These are phyloP conservation scores for Phytophthora sp. DNA, from an alignment of 352 stramenopile genomes.

Conservation along the genomic window DNA sequence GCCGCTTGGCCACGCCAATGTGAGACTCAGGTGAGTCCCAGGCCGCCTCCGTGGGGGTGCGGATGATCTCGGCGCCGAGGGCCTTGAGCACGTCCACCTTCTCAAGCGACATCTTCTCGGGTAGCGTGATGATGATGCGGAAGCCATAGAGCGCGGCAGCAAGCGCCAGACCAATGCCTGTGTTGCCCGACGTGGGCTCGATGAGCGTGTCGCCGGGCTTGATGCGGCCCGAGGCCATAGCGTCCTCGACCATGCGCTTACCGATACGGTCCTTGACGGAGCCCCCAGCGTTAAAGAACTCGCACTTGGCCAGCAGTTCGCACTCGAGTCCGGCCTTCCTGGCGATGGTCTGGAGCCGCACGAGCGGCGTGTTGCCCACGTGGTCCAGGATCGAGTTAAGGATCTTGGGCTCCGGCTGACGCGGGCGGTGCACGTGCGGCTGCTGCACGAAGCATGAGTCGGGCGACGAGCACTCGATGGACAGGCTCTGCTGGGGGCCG, in stretches of 20 bases:
- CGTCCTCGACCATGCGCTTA: slow-evolving; percentile 93
- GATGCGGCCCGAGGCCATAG: slow-evolving; percentile 91
- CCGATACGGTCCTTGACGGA: slow-evolving; percentile 94
- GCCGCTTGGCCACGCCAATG: slow-evolving; percentile 93
- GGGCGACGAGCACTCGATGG: slow-evolving; percentile 52
- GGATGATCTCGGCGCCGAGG: slow-evolving; percentile 95
- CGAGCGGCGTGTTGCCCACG: slow-evolving; percentile 95
- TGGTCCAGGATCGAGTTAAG: slow-evolving; percentile 94
- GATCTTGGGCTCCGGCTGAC: slow-evolving; percentile 80
- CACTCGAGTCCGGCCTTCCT: slow-evolving; percentile 95
- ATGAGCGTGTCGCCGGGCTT: slow-evolving; percentile 96
- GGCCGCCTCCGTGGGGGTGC: slow-evolving; percentile 95
- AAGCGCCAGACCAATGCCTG: slow-evolving; percentile 97
- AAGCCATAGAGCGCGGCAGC: slow-evolving; percentile 97
- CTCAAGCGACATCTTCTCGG: slow-evolving; percentile 98
- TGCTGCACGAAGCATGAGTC: slow-evolving; percentile 74
- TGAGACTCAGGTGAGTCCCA: slow-evolving; percentile 96
- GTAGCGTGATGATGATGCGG: slow-evolving; percentile 92
- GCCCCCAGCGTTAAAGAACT: slow-evolving; percentile 96
- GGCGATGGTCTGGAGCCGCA: slow-evolving; percentile 92
- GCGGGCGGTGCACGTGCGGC: slow-evolving; percentile 67
- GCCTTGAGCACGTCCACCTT: slow-evolving; percentile 97
- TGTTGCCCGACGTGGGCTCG: slow-evolving; percentile 98
- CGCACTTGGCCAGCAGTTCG: slow-evolving; percentile 95
- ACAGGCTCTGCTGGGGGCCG: slow-evolving; percentile 34